Evolutionary conservation across 371 early-diverging fungal genomes (phyloP), one percentile per base, ranked within the genome.

Genomic region (Mortierella sp.): DNA sequence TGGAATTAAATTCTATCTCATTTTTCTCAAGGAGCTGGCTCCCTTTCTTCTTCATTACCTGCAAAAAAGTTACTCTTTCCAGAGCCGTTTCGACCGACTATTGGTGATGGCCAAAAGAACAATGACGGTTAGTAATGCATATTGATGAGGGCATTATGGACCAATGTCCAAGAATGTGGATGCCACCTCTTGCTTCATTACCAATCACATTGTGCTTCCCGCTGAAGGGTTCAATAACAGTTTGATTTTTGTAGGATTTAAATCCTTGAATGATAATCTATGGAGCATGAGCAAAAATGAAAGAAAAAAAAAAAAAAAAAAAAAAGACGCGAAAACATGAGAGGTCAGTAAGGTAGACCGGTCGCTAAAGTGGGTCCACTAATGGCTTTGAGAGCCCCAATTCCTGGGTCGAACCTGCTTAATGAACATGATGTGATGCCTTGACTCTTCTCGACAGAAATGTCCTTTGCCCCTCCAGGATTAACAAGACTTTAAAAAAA

Each of bases 11-110:
- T 14, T 23, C 18, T 30, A 23, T 25, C 16, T 46, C n/a, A n/a
- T n/a, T 46, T 46, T 46, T 46, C 46, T 46, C 15, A 26, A 12
- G 15, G 9, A 16, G 5, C 28, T 18, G 30, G 26, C 28, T 57
- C 21, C 15, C 19, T 60, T 75, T 28, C 37, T 72, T 64, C 45
- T 60, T 28, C 12, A 64, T 37, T 84, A 89, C 91, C 91, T 80
- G 97, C 91, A 80, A 99, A 98, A 82, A 99, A 98, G 84, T 99
- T 99, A 83, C 96, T 96, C 85, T 99, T 99, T 26, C 99, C 99
- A 9, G 98, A 94, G 47, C 99, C 99, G 83, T 99, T 99, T 71
- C 98, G 89, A 45, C 99, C 99, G n/a, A 98, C 98, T 96, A 84
- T 47, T 1, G 44, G 11, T 16, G 11, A 25, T 26, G 25, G 46